Conservation (phyloP, 2,329 filamentous ascomycete species). For the Xylaria sp. region DNA sequence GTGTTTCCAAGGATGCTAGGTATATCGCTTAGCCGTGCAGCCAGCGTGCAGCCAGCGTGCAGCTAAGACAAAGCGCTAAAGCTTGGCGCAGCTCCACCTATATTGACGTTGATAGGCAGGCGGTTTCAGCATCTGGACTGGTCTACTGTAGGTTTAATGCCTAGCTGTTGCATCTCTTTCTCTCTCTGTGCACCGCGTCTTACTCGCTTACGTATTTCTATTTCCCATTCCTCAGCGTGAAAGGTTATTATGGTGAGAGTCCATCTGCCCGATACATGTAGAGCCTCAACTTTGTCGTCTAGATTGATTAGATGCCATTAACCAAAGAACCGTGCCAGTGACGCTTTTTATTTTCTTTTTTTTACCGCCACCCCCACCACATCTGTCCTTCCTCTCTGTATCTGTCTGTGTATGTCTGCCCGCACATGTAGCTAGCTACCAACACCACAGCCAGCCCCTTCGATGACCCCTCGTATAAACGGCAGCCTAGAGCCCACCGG, state of each 20-base stretch:
- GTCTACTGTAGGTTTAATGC: not conserved
- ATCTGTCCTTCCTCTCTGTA: not conserved
- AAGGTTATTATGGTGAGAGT: not conserved
- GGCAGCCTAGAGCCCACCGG: conserved; percentile 47
- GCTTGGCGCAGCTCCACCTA: not conserved
- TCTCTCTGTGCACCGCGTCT: conserved; percentile 5
- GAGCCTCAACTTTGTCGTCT: not conserved
- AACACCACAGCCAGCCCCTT: conserved; percentile 36
- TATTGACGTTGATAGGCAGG: conserved; percentile 8
- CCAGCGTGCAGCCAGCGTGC: no score
- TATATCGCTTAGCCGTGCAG: no score
- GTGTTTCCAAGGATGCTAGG: no score
- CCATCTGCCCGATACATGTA: not conserved
- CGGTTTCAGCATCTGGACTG: not conserved
- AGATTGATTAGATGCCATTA: not conserved
- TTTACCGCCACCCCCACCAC: not conserved
- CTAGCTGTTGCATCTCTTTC: not conserved
- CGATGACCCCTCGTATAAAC: conserved; percentile 46
- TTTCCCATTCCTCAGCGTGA: not conserved
- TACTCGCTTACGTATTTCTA: not conserved
- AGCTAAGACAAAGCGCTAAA: conserved; percentile 1
- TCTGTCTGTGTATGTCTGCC: not conserved
- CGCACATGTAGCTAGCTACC: conserved; percentile 9
- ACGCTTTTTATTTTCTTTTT: not conserved
- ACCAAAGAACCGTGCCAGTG: conserved; percentile 14